Evolutionary conservation across 768 basidiomycete species (phyloP), one percentile per base, ranked within the genome.

Genomic region (Mycena albidolilacea): DNA sequence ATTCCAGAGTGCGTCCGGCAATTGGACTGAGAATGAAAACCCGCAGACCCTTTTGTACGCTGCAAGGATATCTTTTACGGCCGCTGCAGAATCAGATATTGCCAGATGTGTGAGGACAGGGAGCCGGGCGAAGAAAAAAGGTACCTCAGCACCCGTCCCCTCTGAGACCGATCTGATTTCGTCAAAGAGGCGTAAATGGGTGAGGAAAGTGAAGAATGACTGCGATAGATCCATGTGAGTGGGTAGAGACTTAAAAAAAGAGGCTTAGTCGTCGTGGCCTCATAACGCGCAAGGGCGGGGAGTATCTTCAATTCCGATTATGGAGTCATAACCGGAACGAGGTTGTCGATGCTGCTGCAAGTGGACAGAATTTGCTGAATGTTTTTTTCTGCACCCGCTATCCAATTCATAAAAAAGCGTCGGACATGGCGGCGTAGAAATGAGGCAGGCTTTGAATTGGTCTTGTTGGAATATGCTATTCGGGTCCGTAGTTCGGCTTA

Each of bases 31-130:
- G 23, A 5, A n/a, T 7, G 11, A 54, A 23, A 54, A 54, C 52
- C 11, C 23, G 52, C 7, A 54, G 52, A 17, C 11, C 23, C 11
- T 30, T 1, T 30, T 1, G 23, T 23, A 54, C 1, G n/a, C 3
- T 23, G 8, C 11, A 21, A 54, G 7, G 12, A 30, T 54, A 23
- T 23, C 14, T 54, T 23, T 17, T 54, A 10, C 30, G 30, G 30
- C 30, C 30, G 30, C 52, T 1, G 11, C 21, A 23, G 21, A 8
- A 1, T 10, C 23, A 23, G 14, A 54, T 6, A 39, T 15, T 2
- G 57, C 35, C 57, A 59, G 23, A 59, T 59, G 57, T 7, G 57
- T 59, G 38, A 59, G 57, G 17, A 38, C 23, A n/a, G 57, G 57
- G 17, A 58, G 57, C 17, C 14, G 23, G 37, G 57, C 14, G 17